phyloP scores from a whole-genome alignment of 2,329 filamentous ascomycete genomes.

The Didymella exigua region DNA sequence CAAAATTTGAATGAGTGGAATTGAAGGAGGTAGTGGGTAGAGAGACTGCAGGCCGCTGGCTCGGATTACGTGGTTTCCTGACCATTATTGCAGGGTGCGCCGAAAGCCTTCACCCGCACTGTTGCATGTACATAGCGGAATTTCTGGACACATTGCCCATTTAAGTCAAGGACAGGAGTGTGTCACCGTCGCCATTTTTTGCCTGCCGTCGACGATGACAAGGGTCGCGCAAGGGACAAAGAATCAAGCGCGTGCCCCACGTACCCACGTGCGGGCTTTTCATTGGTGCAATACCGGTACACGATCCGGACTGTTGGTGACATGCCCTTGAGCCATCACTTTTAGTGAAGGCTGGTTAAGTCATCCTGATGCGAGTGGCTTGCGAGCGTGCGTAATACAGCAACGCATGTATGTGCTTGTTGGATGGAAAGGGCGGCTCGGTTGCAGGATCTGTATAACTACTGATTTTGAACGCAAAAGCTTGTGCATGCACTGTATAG shows the following conservation, averaged over 20 bases:
- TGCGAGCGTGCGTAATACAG: slow-evolving; percentile 3
- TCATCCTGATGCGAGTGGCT: slow-evolving; percentile 12
- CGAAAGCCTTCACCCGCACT: background rate
- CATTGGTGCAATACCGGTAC: slow-evolving; percentile 9
- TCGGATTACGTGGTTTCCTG: background rate
- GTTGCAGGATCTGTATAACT: background rate
- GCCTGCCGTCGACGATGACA: slow-evolving; percentile 1
- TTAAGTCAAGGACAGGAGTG: slow-evolving; percentile 3
- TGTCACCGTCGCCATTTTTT: background rate
- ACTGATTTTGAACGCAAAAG: background rate
- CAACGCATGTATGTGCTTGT: background rate
- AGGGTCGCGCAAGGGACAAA: background rate
- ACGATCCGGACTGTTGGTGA: background rate
- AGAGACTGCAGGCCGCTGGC: slow-evolving; percentile 3
- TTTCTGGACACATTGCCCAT: background rate
- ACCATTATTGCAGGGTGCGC: slow-evolving; percentile 7
- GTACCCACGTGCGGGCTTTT: slow-evolving; percentile 6
- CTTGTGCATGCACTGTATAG: background rate
- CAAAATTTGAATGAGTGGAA: slow-evolving; percentile 8
- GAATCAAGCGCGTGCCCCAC: background rate
- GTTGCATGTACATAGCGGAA: slow-evolving; percentile 13
- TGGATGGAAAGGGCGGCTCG: background rate
- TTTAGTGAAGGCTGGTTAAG: background rate
- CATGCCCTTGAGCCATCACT: background rate
- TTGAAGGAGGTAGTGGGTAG: slow-evolving; percentile 5